Evolutionary conservation across 2,329 filamentous ascomycete species (phyloP).

Genomic region (Cladosporium oxysporum): DNA sequence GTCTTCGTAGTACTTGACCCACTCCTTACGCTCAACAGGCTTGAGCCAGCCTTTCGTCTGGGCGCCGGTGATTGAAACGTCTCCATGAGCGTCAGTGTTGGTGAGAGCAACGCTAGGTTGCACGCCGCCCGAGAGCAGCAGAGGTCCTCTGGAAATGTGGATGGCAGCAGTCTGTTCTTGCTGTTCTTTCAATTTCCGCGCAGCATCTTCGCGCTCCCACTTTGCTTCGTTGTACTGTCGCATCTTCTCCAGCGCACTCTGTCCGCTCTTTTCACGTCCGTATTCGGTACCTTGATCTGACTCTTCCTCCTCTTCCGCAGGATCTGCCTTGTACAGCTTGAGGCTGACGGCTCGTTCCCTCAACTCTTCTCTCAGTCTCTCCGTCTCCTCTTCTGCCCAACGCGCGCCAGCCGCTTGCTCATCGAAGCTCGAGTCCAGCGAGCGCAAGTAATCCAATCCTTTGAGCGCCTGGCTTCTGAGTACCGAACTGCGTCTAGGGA

Average conservation of each 20-base stretch:
- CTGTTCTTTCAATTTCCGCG: conserved; percentile 24
- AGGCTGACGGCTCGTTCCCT: conserved; percentile 36
- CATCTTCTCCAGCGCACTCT: conserved; percentile 33
- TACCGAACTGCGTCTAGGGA: conserved; percentile 32
- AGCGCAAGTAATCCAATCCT: conserved; percentile 38
- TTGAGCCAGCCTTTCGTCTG: conserved; percentile 32
- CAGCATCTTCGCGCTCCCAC: conserved; percentile 32
- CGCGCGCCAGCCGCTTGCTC: conserved; percentile 36
- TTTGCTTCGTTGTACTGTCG: conserved; percentile 34
- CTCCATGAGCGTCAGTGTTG: conserved; percentile 14
- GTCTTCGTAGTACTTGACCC: conserved; percentile 42
- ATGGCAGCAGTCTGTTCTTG: conserved; percentile 28
- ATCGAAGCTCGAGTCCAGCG: conserved; percentile 36
- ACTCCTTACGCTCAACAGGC: conserved; percentile 35
- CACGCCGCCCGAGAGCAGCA: conserved; percentile 35
- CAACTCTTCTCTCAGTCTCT: conserved; percentile 33
- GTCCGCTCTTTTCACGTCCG: conserved; percentile 31
- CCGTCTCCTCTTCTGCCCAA: conserved; percentile 39
- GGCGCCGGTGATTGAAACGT: conserved; percentile 28
- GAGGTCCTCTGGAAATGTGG: conserved; percentile 30
- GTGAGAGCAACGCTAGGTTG: conserved; percentile 27
- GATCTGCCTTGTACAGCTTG: conserved; percentile 36
- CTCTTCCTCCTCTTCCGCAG: conserved; percentile 26
- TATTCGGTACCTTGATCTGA: conserved; percentile 30
- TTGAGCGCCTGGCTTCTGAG: conserved; percentile 32